Base-by-base conservation (phyloP, 805 yeast genomes). In the Lipomyces lipofer region DNA sequence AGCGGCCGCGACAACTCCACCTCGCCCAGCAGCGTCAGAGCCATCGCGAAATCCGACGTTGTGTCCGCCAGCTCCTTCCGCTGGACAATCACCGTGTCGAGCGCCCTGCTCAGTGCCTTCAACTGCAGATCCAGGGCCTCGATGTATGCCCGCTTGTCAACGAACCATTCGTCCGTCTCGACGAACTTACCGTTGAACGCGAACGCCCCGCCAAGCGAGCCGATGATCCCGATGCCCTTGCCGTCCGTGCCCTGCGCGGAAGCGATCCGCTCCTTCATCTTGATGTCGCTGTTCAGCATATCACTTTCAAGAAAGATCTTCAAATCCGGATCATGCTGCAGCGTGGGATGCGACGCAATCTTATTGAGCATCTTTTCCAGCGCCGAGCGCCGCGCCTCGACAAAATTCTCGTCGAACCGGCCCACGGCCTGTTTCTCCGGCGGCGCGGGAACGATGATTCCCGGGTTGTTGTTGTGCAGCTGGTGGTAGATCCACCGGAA, bases 401-500 rank as follows among this genome's bases (percentile, higher is more conserved):
- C 83, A 64, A 94, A 91, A 63, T 85, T 90, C 62, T 88, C 88
- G 64, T 89, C 89, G 71, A 94, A 90, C 58, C 97, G 78, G 3
- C 98, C 97, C 51, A 91, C 85, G 6, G 86, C 86, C 59, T 95
- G 96, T 69, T 94, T 95, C 56, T 88, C 95, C 0, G 97, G 91
- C 3, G 98, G 97, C 1, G 98, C 96, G 0, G 99, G 98, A 22
- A 94, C 83, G 33, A 94, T 84, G 54, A 78, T 77, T 0, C 99
- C 99, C 32, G 96, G 95, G 66, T 94, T 90, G 63, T 85, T 88
- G 64, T 81, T 80, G 65, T 86, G 87, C 24, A 94, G 74, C 63
- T 91, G 96, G 61, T 88, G 88, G 69, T 90, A 92, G 10, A 94
- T 75, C 98, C 98, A 92, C 57, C 96, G 75, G 71, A 94, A 92